Conservation (phyloP, 2,329 filamentous ascomycete species). For the Colletotrichum lupini region DNA sequence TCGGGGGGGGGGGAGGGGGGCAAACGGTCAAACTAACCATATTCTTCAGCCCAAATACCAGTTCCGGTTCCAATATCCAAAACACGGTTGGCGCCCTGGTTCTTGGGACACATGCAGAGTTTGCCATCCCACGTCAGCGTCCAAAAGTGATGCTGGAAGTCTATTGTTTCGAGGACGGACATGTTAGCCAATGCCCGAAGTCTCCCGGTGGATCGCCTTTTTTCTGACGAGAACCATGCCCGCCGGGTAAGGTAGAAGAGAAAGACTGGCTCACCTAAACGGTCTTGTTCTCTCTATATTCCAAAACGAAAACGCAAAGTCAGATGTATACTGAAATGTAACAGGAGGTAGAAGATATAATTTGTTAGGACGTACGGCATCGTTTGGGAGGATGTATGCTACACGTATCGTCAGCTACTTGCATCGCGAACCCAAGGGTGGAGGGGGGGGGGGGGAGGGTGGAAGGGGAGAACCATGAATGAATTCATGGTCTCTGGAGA, state of each 20-base stretch:
- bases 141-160: constrained; percentile 50
- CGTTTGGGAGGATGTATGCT: constrained; percentile 43
- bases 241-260: background rate
- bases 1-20: too few species aligned
- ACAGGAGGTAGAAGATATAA: too few species aligned
- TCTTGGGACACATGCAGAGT: constrained; percentile 42
- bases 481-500: too few species aligned
- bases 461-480: too few species aligned
- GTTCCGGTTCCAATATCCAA: constrained; percentile 33
- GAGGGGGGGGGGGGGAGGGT: too few species aligned
- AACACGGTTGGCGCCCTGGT: constrained; percentile 37
- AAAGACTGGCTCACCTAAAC: background rate
- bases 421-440: too few species aligned
- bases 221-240: too few species aligned
- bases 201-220: too few species aligned
- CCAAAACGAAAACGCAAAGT: background rate
- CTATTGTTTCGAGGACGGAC: constrained; percentile 4
- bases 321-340: rapidly evolving
- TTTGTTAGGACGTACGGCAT: constrained; percentile 33
- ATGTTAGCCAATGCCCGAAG: too few species aligned
- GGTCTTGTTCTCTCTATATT: constrained; percentile 42
- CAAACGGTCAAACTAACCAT: constrained; percentile 30
- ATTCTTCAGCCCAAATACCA: constrained; percentile 34
- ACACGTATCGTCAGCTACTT: background rate
- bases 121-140: constrained; percentile 45